Conservation (phyloP, 75 land plant genomes). For the Selaginella moellendorffii region DNA sequence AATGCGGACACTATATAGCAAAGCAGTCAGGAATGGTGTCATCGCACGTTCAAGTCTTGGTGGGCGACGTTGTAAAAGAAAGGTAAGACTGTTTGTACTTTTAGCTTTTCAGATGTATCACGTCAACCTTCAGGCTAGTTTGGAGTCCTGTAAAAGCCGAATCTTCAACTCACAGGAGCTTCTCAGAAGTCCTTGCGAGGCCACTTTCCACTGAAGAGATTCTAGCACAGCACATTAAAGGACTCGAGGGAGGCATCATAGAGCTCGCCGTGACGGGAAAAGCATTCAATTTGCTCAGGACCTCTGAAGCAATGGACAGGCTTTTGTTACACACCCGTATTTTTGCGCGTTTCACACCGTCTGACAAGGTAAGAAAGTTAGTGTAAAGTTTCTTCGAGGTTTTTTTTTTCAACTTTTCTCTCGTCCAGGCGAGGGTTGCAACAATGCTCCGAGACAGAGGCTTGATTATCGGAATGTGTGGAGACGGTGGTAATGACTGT, state of each 20-base stretch:
- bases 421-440: constrained; percentile 21
- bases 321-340: constrained; percentile 25
- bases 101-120: background rate
- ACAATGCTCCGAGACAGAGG: constrained; percentile 30
- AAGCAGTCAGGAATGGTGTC: constrained; percentile 24
- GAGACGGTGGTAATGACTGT: constrained; percentile 38
- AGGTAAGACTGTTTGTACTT: constrained; percentile 9
- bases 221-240: constrained; percentile 19
- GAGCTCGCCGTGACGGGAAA: constrained; percentile 35
- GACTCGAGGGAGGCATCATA: constrained; percentile 21
- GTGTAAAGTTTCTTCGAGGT: too few relatives aligned
- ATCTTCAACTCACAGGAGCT: background rate
- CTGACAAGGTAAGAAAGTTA: constrained; percentile 30
- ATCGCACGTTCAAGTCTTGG: constrained; percentile 16
- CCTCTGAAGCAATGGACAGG: constrained; percentile 20
- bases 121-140: constrained; percentile 11
- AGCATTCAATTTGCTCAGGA: constrained; percentile 26
- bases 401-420: too few relatives aligned
- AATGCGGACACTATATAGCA: constrained; percentile 32
- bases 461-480: constrained; percentile 32
- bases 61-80: constrained; percentile 19
- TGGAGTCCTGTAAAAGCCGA: constrained; percentile 21
- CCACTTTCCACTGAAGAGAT: constrained; percentile 18
- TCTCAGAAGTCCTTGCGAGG: constrained; percentile 4
- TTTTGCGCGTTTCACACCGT: constrained; percentile 30